Conservation (phyloP, 345 rosid genomes). For the Arabidopsis suecica region DNA sequence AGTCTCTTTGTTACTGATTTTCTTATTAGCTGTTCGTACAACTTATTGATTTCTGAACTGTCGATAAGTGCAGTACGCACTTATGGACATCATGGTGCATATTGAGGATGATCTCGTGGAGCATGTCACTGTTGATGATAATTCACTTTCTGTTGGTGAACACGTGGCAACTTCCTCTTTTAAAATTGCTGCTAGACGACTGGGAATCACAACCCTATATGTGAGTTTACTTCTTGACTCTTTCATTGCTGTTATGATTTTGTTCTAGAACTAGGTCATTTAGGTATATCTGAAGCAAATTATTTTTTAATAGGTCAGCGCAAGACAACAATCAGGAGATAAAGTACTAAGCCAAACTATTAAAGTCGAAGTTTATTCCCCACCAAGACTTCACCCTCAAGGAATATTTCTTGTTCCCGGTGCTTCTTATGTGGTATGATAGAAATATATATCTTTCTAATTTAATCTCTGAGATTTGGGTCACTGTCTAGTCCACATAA, state of each 20-base stretch:
- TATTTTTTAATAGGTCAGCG: constrained; percentile 65
- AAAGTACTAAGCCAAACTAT: constrained; percentile 72
- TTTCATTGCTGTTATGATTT: constrained; percentile 19
- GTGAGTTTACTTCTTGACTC: constrained; percentile 55
- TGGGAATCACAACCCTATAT: constrained; percentile 80
- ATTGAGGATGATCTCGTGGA: constrained; percentile 74
- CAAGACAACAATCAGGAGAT: constrained; percentile 78
- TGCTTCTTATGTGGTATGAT: constrained; percentile 79
- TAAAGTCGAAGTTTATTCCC: constrained; percentile 87
- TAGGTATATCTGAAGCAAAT: constrained; percentile 34
- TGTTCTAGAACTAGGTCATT: constrained; percentile 20
- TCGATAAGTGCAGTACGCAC: constrained; percentile 64
- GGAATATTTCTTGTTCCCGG: constrained; percentile 86
- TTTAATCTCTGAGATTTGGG: constrained; percentile 7
- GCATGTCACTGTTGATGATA: constrained; percentile 51
- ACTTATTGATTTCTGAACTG: constrained; percentile 20
- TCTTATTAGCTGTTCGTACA: constrained; percentile 12
- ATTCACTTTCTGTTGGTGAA: constrained; percentile 51
- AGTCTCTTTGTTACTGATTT: constrained; percentile 4
- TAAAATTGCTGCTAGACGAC: constrained; percentile 66
- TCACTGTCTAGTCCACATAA: not conserved
- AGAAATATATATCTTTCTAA: not conserved
- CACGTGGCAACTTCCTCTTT: constrained; percentile 54
- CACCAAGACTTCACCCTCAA: constrained; percentile 74
- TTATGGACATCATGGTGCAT: constrained; percentile 74